Evolutionary conservation across 1,284 basidiomycete genomes (phyloP), one percentile per base, ranked within the genome.

Genomic region (Leccinum laetum): DNA sequence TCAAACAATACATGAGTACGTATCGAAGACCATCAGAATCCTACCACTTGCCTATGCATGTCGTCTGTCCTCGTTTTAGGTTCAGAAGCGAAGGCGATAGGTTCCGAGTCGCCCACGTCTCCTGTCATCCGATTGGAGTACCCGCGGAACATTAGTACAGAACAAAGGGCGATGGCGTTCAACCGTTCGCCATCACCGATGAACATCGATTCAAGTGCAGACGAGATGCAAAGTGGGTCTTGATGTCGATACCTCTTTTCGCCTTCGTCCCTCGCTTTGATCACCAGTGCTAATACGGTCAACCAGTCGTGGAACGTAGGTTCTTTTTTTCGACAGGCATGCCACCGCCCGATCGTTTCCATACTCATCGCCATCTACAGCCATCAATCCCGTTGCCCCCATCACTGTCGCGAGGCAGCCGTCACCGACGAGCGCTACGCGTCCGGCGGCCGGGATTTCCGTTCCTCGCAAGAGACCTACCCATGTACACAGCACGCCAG

Each of bases 181-280:
- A 37, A 61, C 26, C 67, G 67, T 7, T 67, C 72, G 5, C 62
- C 66, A 35, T 75, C 72, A 24, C 65, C 72, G 3, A 73, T 73
- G 72, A 67, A 72, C 5, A 59, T 70, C 66, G 61, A 78, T 69
- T 60, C 44, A 5, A 10, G 14, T 5, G 2, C 9, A 39, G 67
- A 72, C 4, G 64, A 59, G 1, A 67, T 72, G 66, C 68, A 68
- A 61, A 60, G 71, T 75, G 56, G 1, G 67, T 65, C 37, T 11
- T 37, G n/a, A 53, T 37, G 13, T 21, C 11, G 18, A 4, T 35
- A 2, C 32, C 39, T 32, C 49, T 11, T 10, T 24, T 32, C 55
- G 4, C 39, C 24, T 61, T 26, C 56, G 32, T 52, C 32, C 21
- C 3, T 55, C 32, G 11, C 53, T 10, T 44, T 13, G n/a, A 49